Conservation (phyloP, 2,329 filamentous ascomycete genomes). For the Ophiostoma montium region DNA sequence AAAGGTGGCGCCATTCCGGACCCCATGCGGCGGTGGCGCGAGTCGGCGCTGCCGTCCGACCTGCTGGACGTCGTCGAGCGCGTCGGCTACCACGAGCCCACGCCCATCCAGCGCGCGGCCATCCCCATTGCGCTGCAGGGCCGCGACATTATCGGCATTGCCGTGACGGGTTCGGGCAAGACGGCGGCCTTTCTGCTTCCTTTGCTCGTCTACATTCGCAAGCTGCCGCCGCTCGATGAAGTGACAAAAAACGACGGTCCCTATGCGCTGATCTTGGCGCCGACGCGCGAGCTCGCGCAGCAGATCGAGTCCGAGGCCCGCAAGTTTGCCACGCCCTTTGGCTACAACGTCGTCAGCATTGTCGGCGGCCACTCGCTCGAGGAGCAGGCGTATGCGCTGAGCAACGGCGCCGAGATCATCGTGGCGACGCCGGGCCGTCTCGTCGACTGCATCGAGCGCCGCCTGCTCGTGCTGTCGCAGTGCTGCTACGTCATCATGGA, state of each 20-base stretch:
- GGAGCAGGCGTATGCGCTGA: constrained; percentile 78
- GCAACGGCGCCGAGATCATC: constrained; percentile 91
- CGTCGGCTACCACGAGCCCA: constrained; percentile 85
- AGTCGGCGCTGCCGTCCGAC: constrained; percentile 64
- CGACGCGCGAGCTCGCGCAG: constrained; percentile 91
- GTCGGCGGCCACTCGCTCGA: constrained; percentile 95
- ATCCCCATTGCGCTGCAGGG: constrained; percentile 91
- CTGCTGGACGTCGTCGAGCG: constrained; percentile 69
- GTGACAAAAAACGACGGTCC: constrained; percentile 85
- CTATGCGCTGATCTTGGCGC: constrained; percentile 92
- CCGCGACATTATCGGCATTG: constrained; percentile 93
- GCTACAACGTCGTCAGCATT: constrained; percentile 90
- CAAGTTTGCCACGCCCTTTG: constrained; percentile 81
- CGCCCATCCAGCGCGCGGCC: constrained; percentile 81
- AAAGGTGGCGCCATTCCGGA: constrained; percentile 88
- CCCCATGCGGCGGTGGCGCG: constrained; percentile 88
- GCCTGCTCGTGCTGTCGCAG: constrained; percentile 82
- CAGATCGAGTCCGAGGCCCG: constrained; percentile 90
- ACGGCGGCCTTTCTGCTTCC: constrained; percentile 91
- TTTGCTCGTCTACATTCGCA: constrained; percentile 84
- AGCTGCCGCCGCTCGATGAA: constrained; percentile 73
- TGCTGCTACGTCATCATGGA: constrained; percentile 99
- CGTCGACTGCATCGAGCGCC: constrained; percentile 89
- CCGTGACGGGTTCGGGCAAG: constrained; percentile 96
- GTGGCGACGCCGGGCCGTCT: constrained; percentile 97